Conservation (phyloP, 2,329 filamentous ascomycete genomes). For the Macroventuria anomochaeta region DNA sequence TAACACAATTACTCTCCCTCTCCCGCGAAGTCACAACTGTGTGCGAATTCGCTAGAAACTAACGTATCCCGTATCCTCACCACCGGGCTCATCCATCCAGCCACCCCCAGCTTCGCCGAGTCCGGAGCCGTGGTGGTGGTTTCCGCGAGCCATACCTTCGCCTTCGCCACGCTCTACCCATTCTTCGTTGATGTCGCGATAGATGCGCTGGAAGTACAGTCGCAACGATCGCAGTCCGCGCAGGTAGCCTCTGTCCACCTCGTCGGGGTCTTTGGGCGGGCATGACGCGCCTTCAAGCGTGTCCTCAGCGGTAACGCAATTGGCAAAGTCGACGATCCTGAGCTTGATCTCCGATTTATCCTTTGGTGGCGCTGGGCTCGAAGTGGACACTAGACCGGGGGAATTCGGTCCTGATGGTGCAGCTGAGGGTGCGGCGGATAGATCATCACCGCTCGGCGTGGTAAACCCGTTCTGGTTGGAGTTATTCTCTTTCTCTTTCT, state of each 20-base stretch:
- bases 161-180: slow-evolving; percentile 54
- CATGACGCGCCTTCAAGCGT: slow-evolving; percentile 66
- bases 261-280: slow-evolving; percentile 79
- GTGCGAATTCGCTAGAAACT: slow-evolving; percentile 37
- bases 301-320: slow-evolving; percentile 91
- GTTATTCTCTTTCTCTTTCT: slow-evolving; percentile 44
- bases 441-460: slow-evolving; percentile 29
- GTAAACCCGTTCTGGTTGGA: slow-evolving; percentile 22
- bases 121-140: slow-evolving; percentile 42
- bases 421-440: slow-evolving; percentile 20
- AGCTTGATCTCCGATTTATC: slow-evolving; percentile 72
- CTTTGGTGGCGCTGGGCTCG: slow-evolving; percentile 22
- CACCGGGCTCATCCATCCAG: slow-evolving; percentile 45
- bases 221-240: slow-evolving; percentile 80
- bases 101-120: slow-evolving; percentile 39
- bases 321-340: slow-evolving; percentile 98
- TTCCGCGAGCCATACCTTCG: slow-evolving; percentile 46
- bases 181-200: slow-evolving; percentile 71
- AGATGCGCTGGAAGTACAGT: slow-evolving; percentile 86
- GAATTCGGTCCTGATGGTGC: slow-evolving; percentile 36
- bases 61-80: slow-evolving; percentile 48
- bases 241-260: slow-evolving; percentile 87
- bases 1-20: background rate
- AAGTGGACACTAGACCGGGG: slow-evolving; percentile 20
- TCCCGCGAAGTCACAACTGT: background rate